These are phyloP conservation scores for Caryopteris hybrid DNA, from an alignment of 305 asterid genomes.

Conservation along the genomic window DNA sequence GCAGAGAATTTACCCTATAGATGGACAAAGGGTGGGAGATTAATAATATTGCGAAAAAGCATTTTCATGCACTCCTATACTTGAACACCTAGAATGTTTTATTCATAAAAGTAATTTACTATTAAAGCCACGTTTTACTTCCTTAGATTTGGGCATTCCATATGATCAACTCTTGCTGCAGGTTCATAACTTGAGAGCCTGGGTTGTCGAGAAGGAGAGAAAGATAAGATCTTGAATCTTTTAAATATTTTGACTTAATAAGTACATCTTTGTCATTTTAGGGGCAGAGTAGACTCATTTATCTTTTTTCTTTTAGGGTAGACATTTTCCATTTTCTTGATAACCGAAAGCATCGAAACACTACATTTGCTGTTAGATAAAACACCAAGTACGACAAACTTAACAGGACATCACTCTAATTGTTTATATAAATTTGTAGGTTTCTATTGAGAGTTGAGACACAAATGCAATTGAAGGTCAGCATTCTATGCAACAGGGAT, in stretches of 20 bases:
- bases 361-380: background rate
- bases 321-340: no score
- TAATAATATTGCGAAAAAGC: background rate
- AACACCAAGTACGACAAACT: background rate
- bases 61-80: background rate
- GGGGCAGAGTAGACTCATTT: background rate
- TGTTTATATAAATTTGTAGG: background rate
- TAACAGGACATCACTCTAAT: background rate
- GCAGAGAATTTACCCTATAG: background rate
- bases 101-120: background rate
- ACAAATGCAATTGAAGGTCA: slow-evolving; percentile 13
- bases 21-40: background rate
- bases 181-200: background rate
- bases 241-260: background rate
- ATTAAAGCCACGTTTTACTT: background rate
- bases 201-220: no score
- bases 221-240: background rate
- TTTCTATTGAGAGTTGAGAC: slow-evolving; percentile 1
- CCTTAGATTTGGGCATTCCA: background rate
- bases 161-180: slow-evolving; percentile 10
- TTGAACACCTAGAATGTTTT: background rate
- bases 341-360: no score
- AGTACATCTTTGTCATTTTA: background rate
- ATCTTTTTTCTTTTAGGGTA: no score
- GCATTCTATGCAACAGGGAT: background rate